Evolutionary conservation across 2,329 filamentous ascomycete species (phyloP), one percentile per base, ranked within the genome.

Genomic region (Pseudocercospora macadamiae): DNA sequence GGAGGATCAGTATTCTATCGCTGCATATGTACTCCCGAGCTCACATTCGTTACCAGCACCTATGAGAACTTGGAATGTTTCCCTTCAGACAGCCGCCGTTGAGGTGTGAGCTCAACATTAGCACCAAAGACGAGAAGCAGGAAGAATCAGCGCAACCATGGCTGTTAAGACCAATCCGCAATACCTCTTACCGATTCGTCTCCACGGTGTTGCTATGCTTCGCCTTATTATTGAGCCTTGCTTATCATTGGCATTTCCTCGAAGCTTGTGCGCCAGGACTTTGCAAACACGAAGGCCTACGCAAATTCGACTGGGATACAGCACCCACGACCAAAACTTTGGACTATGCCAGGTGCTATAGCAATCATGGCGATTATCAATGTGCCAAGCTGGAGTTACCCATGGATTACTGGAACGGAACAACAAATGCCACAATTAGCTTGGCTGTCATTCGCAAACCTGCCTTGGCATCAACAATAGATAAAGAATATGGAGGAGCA

Each of bases 351-450:
- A 19, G 23, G 26, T 47, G 42, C 23, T 47, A 47, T 14, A 26
- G 19, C 5, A 14, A 47, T 26, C 42, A 25, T 25, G 42, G 42
- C n/a, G 42, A 26, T n/a, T 47, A 47, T 16, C 23, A 80, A 62
- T 83, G 81, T 60, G 79, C 81, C n/a, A 73, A 77, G 4, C 68
- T 84, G 3, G 70, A 77, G 45, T 74, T 83, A 0, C 82, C 81
- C 0, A 75, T 83, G 67, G 78, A 76, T 57, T 70, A 66, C 51
- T 80, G 77, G 69, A 73, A 77, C 28, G 68, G 70, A 3, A 65
- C 68, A 0, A 71, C 76, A 34, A 64, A 71, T 18, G 42, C 42
- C 23, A 18, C 12, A 9, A 47, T 47, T 3, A 47, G 42, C 21
- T 63, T 83, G 23, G 80, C 80, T 3, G 68, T 83, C 8, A 73